Percentiles rank a stretch among this genome's conserved stretches.
Conservation (phyloP, 768 basidiomycete genomes). For the Tephrocybe sp. region DNA sequence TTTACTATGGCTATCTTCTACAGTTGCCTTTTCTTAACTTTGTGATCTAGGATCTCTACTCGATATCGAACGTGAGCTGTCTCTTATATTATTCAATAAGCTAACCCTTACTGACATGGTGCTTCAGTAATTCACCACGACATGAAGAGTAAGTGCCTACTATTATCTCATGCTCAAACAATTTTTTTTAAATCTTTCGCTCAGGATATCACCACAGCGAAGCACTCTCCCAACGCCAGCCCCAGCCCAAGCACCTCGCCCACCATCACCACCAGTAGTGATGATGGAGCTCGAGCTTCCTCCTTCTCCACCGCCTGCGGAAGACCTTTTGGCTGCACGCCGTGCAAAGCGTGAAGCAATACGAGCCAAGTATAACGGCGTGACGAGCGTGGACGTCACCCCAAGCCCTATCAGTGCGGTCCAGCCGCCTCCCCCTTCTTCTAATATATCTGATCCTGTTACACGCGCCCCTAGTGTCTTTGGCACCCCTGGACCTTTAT, state of each 20-base stretch:
- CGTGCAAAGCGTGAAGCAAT: conserved; percentile 77
- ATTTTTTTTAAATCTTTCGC: conserved; percentile 5
- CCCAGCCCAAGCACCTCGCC: conserved; percentile 7
- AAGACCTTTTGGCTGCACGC: conserved; percentile 66
- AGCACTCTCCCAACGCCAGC: conserved; percentile 23
- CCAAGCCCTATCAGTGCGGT: conserved; percentile 75
- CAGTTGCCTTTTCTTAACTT: too few species aligned
- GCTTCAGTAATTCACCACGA: background rate
- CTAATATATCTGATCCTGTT: conserved; percentile 60
- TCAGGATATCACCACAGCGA: conserved; percentile 66
- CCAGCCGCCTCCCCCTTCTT: conserved; percentile 63
- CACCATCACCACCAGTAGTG: conserved; percentile 26
- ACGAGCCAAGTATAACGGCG: conserved; percentile 68
- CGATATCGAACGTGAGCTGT: too few species aligned
- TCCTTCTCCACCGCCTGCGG: conserved; percentile 55
- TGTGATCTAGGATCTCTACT: too few species aligned
- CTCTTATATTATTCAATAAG: too few species aligned
- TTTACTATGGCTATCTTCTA: background rate
- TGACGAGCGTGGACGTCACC: conserved; percentile 47
- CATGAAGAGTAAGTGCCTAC: conserved; percentile 1
- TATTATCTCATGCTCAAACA: background rate
- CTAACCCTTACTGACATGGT: too few species aligned
- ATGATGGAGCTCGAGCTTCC: conserved; percentile 59
- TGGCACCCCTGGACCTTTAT: conserved; percentile 28
- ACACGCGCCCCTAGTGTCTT: conserved; percentile 53